Evolutionary conservation across 2,329 filamentous ascomycete species (phyloP).

Genomic region (Aspergillus pseudoglaucus): DNA sequence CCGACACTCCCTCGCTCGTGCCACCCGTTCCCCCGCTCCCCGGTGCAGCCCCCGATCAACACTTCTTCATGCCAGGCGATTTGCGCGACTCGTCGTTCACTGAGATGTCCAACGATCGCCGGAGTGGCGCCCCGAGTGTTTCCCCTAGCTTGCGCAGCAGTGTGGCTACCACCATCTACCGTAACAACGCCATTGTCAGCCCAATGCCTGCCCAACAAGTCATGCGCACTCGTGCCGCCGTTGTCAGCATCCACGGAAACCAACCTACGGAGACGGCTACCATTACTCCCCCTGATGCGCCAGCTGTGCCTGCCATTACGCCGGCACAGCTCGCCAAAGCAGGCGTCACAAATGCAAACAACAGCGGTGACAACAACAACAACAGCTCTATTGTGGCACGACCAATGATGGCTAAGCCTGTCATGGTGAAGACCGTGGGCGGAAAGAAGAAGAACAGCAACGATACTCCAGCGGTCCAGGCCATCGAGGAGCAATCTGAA

Average conservation of each 20-base stretch:
- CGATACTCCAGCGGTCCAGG: conserved; percentile 9
- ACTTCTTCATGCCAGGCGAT: conserved; percentile 89
- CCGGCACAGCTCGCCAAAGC: conserved; percentile 36
- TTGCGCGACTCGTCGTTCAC: conserved; percentile 89
- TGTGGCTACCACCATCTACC: conserved; percentile 89
- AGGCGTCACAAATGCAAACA: conserved; percentile 20
- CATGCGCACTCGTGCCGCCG: conserved; percentile 79
- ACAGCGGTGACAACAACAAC: conserved; percentile 9
- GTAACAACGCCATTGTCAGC: conserved; percentile 79
- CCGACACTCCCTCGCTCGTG: conserved; percentile 74
- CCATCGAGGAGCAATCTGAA: conserved; percentile 14
- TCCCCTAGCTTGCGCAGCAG: conserved; percentile 50
- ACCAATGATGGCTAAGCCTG: conserved; percentile 37
- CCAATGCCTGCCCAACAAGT: conserved; percentile 75
- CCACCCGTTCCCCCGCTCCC: conserved; percentile 94
- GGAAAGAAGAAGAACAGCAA: conserved; percentile 28
- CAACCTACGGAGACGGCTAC: conserved; percentile 42
- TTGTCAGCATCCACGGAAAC: conserved; percentile 78
- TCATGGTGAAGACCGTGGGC: conserved; percentile 35
- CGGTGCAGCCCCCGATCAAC: conserved; percentile 62
- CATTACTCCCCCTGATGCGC: conserved; percentile 42
- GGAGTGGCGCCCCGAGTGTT: conserved; percentile 45
- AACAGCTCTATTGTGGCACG: conserved; percentile 41
- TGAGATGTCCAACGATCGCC: conserved; percentile 55
- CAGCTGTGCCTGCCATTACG: conserved; percentile 68